These are phyloP conservation scores for Xylaria acuta DNA, from an alignment of 495 filamentous ascomycete genomes.

Conservation along the genomic window DNA sequence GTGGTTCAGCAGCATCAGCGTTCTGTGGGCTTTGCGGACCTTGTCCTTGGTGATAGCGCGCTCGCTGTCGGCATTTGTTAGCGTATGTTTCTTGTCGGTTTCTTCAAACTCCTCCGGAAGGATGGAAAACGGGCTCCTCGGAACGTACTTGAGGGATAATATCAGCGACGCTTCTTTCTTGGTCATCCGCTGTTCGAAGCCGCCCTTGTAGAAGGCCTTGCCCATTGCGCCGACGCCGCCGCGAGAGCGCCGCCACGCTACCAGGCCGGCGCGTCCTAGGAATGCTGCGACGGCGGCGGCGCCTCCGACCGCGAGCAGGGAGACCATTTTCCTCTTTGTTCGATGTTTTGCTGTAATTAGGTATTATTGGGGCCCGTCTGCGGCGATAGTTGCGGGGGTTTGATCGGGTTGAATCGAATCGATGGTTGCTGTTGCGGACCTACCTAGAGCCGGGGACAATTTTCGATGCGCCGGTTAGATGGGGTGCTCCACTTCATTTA, in stretches of 20 bases:
- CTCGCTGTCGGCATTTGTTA: slow-evolving; percentile 63
- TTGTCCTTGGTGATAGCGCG: slow-evolving; percentile 86
- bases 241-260: slow-evolving; percentile 82
- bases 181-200: slow-evolving; percentile 94
- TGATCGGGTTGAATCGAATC: neutral
- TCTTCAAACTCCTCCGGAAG: neutral
- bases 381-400: neutral
- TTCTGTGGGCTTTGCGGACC: slow-evolving; percentile 93
- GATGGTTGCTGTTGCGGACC: neutral
- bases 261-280: slow-evolving; percentile 84
- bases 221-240: slow-evolving; percentile 80
- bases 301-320: slow-evolving; percentile 75
- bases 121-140: neutral
- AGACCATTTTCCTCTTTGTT: slow-evolving; percentile 64
- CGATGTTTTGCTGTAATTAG: neutral
- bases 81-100: slow-evolving; percentile 4
- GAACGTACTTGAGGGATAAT: slow-evolving; percentile 86
- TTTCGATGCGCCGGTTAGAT: slow-evolving; percentile 16
- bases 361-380: neutral
- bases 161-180: slow-evolving; percentile 89
- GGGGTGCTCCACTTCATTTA: neutral
- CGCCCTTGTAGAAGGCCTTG: slow-evolving; percentile 94
- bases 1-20: slow-evolving; percentile 97
- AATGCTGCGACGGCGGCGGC: slow-evolving; percentile 80
- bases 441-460: neutral